Evolutionary conservation across 148 eudicot species (phyloP), one percentile per base, ranked within the genome.

Genomic region (Salicornia ramosissima): DNA sequence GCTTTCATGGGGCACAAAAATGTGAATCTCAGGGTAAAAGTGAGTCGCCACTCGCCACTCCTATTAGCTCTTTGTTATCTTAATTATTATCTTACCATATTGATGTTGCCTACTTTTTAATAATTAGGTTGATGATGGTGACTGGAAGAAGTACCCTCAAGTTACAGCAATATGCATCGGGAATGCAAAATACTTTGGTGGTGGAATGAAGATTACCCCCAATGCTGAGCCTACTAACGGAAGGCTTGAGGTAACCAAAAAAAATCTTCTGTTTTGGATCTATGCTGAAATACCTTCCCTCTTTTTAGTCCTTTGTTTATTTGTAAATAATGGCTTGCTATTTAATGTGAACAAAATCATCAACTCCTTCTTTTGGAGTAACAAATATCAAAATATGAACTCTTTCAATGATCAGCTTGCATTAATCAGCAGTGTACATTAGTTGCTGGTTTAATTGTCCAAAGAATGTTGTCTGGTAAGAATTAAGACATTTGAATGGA

Each of bases 131-230:
- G 86, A 94, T 79, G 88, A 78, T 58, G 98, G 98, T 59, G 97
- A 94, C 47, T 94, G 98, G 98, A 89, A 83, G 80, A 75, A 64
- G 72, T 90, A 71, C 74, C 67, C 98, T 60, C 86, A 86, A 76
- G 90, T 87, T 51, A 94, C 98, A 31, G 97, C 98, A 52, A 89
- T 94, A 69, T 94, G 97, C 86, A 72, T 94, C 62, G 98, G 98
- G 60, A 94, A 94, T 80, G 98, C 88, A 31, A 90, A 94, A 84
- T 94, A 73, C 76, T 94, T 94, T 81, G 98, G 98, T 16, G 98
- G 98, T 70, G 98, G 98, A 53, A 94, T 94, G 98, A 94, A 91
- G 87, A 94, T 94, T 45, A 81, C 92, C 49, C 98, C 98, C 65
- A 94, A 86, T 72, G 97, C 97, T 31, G 68, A 90, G 50, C 98